Base-by-base conservation (phyloP, 257 asterid species). In the Paulownia fortunei region DNA sequence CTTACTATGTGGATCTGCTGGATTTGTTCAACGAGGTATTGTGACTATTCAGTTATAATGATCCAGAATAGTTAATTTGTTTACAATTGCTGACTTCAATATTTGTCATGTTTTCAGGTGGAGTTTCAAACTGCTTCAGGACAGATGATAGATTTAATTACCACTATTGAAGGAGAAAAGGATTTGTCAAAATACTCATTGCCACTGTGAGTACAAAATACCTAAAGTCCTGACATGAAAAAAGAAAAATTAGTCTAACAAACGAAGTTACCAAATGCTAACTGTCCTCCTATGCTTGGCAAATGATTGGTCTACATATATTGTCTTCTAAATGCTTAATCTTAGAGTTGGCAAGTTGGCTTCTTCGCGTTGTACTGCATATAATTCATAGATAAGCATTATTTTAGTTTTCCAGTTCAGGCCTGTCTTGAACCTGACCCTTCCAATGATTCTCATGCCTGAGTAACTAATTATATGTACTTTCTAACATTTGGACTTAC, bases 11-110 rank as follows among this genome's bases (percentile, higher is more conserved):
- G 73, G 97, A 95, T 83, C 87, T 95, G 73, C 80, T 95, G 54
- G 99, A 95, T 80, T 83, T 95, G 86, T 95, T 95, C 89, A 95
- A 93, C 23, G 99, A 95, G 98, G 99, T 94, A 79, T 72, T 58
- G 67, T 59, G 42, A 68, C 70, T 52, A 58, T 72, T 79, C 75
- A 24, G 32, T 76, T 24, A 47, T 41, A 67, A 63, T 61, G 87
- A 78, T 85, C 84, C 75, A 79, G 76, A 83, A 69, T 26, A 32
- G 10, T 21, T 71, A 66, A 13, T 64, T 56, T 67, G 18, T 41
- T 13, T 61, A 12, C 13, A 24, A 5, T 49, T 52, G 34, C 75
- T 79, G 77, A 75, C 26, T 66, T 19, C 51, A 52, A 23, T 77
- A 47, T 27, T 49, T 72, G 4, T 52, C 41, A 8, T 64, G 34